These are phyloP conservation scores for Cyberlindnera saturnus DNA, from an alignment of 805 yeast genomes.

Conservation along the genomic window DNA sequence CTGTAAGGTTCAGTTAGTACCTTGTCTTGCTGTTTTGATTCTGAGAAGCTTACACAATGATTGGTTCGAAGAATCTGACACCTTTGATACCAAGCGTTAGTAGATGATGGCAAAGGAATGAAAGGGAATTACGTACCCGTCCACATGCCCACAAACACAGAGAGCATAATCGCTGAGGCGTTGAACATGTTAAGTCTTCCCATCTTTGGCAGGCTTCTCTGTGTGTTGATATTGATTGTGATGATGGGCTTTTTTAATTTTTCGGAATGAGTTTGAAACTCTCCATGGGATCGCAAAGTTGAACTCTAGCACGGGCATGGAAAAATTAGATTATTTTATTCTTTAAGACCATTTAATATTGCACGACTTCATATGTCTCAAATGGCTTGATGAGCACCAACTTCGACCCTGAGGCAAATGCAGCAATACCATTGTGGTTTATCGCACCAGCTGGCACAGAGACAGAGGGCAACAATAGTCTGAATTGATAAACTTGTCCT, in stretches of 20 bases:
- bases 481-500: conserved; percentile 17
- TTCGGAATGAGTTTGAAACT: too few species aligned
- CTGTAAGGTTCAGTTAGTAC: conserved; percentile 24
- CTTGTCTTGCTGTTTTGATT: background rate
- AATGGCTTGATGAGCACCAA: conserved; percentile 20
- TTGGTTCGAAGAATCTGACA: conserved; percentile 66
- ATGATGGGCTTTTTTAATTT: background rate
- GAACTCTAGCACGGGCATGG: too few species aligned
- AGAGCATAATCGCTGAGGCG: conserved; percentile 19
- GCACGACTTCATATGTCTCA: conserved; percentile 23
- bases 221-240: background rate
- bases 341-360: conserved; percentile 2
- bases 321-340: too few species aligned
- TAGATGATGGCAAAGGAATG: background rate
- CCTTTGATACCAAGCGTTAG: conserved; percentile 28
- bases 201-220: conserved; percentile 7
- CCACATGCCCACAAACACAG: conserved; percentile 36
- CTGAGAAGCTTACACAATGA: conserved; percentile 47
- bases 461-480: conserved; percentile 16
- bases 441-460: conserved; percentile 19
- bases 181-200: conserved; percentile 25
- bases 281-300: too few species aligned
- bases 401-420: conserved; percentile 19
- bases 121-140: conserved; percentile 27
- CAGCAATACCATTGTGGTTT: conserved; percentile 19